Evolutionary conservation across 345 rosid species (phyloP).

Genomic region (Rhodomyrtus tomentosa): DNA sequence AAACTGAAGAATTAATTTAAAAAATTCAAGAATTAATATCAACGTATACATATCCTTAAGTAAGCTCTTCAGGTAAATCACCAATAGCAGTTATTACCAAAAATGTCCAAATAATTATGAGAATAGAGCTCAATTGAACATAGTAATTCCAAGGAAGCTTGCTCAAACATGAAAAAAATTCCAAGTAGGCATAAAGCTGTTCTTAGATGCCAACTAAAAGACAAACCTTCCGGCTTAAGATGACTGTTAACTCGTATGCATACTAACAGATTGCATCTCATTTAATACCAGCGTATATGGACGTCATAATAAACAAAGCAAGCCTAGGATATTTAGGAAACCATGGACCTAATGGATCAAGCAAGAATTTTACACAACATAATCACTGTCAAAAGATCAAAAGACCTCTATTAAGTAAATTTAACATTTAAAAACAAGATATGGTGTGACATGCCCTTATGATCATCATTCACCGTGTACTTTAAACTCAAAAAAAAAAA

Average conservation of each 20-base stretch:
- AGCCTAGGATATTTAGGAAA: not conserved
- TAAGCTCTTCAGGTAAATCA: not conserved
- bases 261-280: not conserved
- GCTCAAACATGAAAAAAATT: not conserved
- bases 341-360: not conserved
- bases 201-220: not conserved
- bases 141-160: not conserved
- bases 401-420: not conserved
- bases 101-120: not conserved
- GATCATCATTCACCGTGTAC: not conserved
- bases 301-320: not conserved
- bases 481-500: not conserved
- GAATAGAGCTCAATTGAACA: not conserved
- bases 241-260: not conserved
- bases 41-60: not conserved
- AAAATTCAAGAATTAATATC: not conserved
- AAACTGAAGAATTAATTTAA: slow-evolving; percentile 2
- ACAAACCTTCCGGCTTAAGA: not conserved
- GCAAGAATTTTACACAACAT: not conserved
- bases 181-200: not conserved
- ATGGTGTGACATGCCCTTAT: not conserved
- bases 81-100: not conserved
- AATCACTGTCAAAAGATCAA: not conserved
- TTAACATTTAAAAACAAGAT: not conserved
- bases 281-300: not conserved